Percentiles rank a stretch among this genome's conserved stretches.
phyloP scores from a whole-genome alignment of 1,284 basidiomycete genomes.

The Coriolopsis trogii region DNA sequence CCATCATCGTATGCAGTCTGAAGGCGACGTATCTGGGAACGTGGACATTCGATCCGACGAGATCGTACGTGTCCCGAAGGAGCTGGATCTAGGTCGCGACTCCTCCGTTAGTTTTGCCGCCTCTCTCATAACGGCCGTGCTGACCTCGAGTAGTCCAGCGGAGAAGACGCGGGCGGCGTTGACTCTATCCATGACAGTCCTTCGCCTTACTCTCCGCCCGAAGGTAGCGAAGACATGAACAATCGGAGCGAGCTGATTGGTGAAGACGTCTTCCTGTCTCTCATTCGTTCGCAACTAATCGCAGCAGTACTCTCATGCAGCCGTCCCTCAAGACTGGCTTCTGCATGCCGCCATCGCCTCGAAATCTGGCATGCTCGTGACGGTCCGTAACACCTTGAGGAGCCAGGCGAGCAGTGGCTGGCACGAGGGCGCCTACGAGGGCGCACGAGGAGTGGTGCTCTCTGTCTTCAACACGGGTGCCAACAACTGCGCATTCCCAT shows the following conservation, averaged over 20 bases:
- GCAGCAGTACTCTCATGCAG: neutral
- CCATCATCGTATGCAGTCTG: too few relatives aligned
- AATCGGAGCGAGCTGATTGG: neutral
- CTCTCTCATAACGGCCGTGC: too few relatives aligned
- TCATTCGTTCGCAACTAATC: too few relatives aligned
- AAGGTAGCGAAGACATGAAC: neutral
- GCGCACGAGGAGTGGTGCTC: constrained; percentile 19
- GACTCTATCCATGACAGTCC: too few relatives aligned
- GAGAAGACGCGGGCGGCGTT: too few relatives aligned
- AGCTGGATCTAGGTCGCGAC: too few relatives aligned
- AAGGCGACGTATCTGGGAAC: too few relatives aligned
- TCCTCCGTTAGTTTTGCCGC: too few relatives aligned
- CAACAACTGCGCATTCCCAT: constrained; percentile 11
- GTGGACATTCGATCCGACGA: too few relatives aligned
- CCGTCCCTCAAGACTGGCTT: constrained; percentile 9
- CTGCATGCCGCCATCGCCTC: constrained; percentile 13
- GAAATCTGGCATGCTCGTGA: constrained; percentile 19
- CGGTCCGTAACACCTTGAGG: constrained; percentile 13
- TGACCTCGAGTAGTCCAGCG: too few relatives aligned
- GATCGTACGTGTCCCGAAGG: too few relatives aligned
- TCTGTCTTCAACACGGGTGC: constrained; percentile 23
- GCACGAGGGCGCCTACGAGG: constrained; percentile 25
- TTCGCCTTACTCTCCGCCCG: neutral
- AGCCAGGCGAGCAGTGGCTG: constrained; percentile 12
- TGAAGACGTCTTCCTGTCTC: neutral